Evolutionary conservation across 257 asterid species (phyloP).

Genomic region (Solanum dulcamara): DNA sequence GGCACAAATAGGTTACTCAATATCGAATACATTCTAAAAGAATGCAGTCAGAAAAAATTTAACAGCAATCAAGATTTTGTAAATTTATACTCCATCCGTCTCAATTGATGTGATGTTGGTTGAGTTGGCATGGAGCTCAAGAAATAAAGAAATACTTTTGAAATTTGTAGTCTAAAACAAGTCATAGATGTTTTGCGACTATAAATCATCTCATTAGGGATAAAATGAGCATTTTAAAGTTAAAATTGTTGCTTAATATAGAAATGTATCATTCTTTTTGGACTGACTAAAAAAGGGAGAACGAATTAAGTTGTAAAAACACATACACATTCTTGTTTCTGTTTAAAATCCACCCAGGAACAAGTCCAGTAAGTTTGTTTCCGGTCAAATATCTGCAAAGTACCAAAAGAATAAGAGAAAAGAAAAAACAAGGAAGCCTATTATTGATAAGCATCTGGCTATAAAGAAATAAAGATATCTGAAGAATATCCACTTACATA

Average conservation of each 20-base stretch:
- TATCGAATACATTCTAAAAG: not conserved
- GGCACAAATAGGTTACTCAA: not conserved
- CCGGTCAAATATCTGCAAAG: slow-evolving; percentile 57
- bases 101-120: not conserved
- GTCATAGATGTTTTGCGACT: not conserved
- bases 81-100: not conserved
- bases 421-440: not conserved
- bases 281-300: not conserved
- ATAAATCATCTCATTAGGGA: too few relatives aligned
- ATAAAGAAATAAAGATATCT: not conserved
- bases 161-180: not conserved
- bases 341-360: slow-evolving; percentile 52
- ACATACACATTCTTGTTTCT: slow-evolving; percentile 72
- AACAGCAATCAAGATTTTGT: not conserved
- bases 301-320: not conserved
- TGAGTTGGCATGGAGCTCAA: not conserved
- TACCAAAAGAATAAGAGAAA: not conserved
- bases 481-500: slow-evolving; percentile 42
- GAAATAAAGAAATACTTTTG: not conserved
- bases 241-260: not conserved
- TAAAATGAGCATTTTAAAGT: not conserved
- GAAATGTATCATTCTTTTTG: not conserved
- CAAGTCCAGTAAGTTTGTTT: slow-evolving; percentile 56
- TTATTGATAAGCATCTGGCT: not conserved
- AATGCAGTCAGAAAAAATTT: not conserved